Evolutionary conservation across 768 basidiomycete species (phyloP).

Genomic region (Pulveroboletus sp.): DNA sequence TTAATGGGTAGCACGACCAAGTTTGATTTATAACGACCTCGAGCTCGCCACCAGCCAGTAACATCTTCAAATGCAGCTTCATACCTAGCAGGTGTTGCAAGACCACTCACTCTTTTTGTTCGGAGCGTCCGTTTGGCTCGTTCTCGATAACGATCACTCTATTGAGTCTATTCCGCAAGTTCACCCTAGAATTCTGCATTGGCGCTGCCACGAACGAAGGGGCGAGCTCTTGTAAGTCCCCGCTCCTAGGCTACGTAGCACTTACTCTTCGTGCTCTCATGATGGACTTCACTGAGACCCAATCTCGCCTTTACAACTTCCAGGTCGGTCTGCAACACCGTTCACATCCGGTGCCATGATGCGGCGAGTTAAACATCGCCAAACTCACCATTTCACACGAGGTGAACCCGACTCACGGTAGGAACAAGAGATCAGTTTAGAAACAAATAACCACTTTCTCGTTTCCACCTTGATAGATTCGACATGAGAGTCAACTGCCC

Average conservation of each 20-base stretch:
- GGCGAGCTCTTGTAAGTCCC: constrained; percentile 43
- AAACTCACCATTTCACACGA: constrained; percentile 47
- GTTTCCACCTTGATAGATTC: not conserved
- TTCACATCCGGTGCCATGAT: not conserved
- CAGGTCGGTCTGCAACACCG: too few relatives aligned
- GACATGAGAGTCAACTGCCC: not conserved
- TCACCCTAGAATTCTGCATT: constrained; percentile 43
- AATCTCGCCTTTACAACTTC: not conserved
- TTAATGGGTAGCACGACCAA: not conserved
- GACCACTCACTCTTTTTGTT: constrained; percentile 34
- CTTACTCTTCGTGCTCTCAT: too few relatives aligned
- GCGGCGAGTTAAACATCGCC: constrained; percentile 33
- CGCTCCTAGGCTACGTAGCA: too few relatives aligned
- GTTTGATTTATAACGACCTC: not conserved
- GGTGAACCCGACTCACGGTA: not conserved
- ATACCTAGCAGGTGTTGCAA: constrained; percentile 14
- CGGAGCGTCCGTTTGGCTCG: constrained; percentile 43
- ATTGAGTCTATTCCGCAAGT: too few relatives aligned
- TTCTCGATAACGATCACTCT: constrained; percentile 54
- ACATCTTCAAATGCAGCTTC: not conserved
- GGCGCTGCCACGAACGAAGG: constrained; percentile 51
- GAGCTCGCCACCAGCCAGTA: not conserved
- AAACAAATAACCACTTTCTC: too few relatives aligned
- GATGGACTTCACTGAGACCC: not conserved
- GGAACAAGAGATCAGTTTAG: too few relatives aligned